These are phyloP conservation scores for Physcomitrium patens DNA, from an alignment of 225 moss, liverwort and hornwort species.

Conservation along the genomic window DNA sequence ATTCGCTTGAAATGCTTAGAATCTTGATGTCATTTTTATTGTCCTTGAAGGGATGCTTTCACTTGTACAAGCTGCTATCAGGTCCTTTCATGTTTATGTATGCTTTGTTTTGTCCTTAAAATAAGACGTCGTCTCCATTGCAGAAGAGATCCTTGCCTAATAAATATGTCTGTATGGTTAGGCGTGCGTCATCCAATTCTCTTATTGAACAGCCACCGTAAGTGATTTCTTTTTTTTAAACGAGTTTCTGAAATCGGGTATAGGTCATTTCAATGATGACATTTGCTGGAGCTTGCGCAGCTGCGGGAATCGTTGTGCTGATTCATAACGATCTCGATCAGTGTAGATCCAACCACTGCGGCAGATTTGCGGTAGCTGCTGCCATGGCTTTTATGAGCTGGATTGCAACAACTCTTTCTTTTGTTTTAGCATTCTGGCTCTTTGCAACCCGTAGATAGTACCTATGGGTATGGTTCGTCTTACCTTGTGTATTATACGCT, in stretches of 20 bases:
- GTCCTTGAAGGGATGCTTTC: constrained; percentile 20
- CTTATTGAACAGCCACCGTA: neutral
- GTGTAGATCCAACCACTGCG: constrained; percentile 72
- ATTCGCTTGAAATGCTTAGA: constrained; percentile 11
- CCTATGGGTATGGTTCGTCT: constrained; percentile 22
- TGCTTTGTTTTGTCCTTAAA: neutral
- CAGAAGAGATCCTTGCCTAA: constrained; percentile 21
- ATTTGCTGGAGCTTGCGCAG: constrained; percentile 73
- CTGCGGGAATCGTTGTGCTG: constrained; percentile 78
- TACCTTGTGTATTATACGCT: constrained; percentile 36
- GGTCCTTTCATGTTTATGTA: neutral
- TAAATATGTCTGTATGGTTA: constrained; percentile 9
- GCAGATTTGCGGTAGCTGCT: constrained; percentile 70
- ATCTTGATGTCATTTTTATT: neutral
- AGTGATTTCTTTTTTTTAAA: constrained; percentile 7
- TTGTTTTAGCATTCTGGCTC: constrained; percentile 80
- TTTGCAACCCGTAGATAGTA: constrained; percentile 65
- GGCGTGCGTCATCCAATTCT: neutral
- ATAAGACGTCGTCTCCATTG: neutral
- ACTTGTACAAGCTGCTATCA: neutral
- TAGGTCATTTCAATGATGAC: constrained; percentile 82
- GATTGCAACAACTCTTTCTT: constrained; percentile 64
- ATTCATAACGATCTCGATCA: constrained; percentile 73
- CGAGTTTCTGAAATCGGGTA: constrained; percentile 21
- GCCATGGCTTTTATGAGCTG: constrained; percentile 87